Percentiles rank a stretch among this genome's conserved stretches.
Conservation (phyloP, 2,329 filamentous ascomycete species). For the Tolypocladium inflatum region DNA sequence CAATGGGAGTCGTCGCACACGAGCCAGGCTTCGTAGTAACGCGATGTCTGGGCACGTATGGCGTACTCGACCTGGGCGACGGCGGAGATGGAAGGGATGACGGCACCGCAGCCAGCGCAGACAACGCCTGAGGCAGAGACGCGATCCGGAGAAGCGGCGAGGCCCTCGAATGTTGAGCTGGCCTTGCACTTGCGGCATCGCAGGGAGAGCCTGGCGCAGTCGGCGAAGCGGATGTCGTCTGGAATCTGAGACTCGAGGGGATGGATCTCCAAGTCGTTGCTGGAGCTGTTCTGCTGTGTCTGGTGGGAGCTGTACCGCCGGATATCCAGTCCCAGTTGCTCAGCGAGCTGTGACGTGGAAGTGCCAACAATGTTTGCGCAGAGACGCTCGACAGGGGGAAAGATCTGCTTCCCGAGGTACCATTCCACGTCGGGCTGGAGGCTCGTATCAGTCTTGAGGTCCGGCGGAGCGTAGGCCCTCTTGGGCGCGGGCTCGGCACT, state of each 20-base stretch:
- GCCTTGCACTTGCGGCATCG: conserved; percentile 75
- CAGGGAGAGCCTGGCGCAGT: conserved; percentile 66
- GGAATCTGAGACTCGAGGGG: conserved; percentile 92
- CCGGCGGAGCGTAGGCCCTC: conserved; percentile 78
- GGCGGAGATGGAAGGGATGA: conserved; percentile 62
- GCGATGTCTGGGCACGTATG: conserved; percentile 65
- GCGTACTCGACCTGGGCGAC: conserved; percentile 82
- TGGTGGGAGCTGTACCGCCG: conserved; percentile 60
- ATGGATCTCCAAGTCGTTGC: conserved; percentile 64
- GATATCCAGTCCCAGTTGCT: conserved; percentile 86
- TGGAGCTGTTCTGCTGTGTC: conserved; percentile 37
- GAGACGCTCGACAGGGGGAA: conserved; percentile 93
- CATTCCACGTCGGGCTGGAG: conserved; percentile 90
- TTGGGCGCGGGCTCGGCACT: conserved; percentile 67
- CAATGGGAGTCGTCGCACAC: conserved; percentile 85
- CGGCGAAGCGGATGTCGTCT: conserved; percentile 79
- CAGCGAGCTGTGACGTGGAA: conserved; percentile 79
- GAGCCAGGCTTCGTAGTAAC: conserved; percentile 90
- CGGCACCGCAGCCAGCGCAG: conserved; percentile 59
- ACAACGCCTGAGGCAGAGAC: conserved; percentile 66
- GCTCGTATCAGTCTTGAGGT: conserved; percentile 66
- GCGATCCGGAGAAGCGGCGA: conserved; percentile 46
- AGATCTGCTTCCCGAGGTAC: conserved; percentile 97
- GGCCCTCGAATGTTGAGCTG: conserved; percentile 65
- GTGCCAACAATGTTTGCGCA: conserved; percentile 94